Base-by-base conservation (phyloP, 257 asterid species). In the Capsicum pubescens region DNA sequence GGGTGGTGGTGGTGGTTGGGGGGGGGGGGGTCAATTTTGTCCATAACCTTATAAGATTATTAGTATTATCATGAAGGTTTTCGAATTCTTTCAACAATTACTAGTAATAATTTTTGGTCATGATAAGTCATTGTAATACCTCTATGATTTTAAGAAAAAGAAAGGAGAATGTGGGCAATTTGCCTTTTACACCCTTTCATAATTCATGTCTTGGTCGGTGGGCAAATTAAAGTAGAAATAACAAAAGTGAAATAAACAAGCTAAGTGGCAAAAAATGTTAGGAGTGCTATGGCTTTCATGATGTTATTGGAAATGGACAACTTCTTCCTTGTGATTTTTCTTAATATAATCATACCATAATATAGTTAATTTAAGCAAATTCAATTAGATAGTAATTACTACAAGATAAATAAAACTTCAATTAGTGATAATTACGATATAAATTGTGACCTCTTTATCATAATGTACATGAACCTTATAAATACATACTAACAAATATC, bases 261-360 rank as follows among this genome's bases (percentile, higher is more conserved):
- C 19, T 3, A 4, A 9, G 42, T 3, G 19, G 48, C 4, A 0
- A 1, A 4, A 26, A 26, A 3, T 52, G 48, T 26, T 76, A 76
- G 50, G 64, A 76, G 81, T 76, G 64, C 48, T 50, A 76, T 26
- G 46, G 63, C 48, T 54, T 76, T 76, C 81, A 76, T 54, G 64
- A 76, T 76, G 42, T 76, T 76, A 52, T 54, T 52, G 5, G 13
- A 76, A 76, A 52, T 76, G 46, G 63, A 76, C 81, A 46, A 76
- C 59, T 74, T 19, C 48, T 48, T 59, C 39, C 58, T 72, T 19
- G 0, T 48, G 17, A 44, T 17, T n/a, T n/a, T n/a, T 46, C 7
- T 9, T 5, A 2, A 16, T 17, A 26, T 44, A 46, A 48, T 11
- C 42, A n/a, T 74, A 21, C 13, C 9, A 50, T 11, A 70, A 74